Conservation (phyloP, 2,329 filamentous ascomycete species). For the Colletotrichum horii region DNA sequence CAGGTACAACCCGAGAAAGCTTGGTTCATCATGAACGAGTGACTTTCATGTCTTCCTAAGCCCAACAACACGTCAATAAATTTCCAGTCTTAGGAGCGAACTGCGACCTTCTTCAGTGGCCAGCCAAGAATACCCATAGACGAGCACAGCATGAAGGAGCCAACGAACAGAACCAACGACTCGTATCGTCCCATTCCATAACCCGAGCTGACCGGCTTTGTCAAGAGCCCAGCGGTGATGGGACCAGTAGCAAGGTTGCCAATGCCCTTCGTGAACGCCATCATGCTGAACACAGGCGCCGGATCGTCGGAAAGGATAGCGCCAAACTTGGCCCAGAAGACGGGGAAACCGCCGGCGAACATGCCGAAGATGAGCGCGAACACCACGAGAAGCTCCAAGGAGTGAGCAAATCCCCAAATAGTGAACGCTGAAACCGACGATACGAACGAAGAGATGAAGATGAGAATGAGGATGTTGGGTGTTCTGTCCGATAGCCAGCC, state of each 20-base stretch:
- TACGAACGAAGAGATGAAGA: conserved; percentile 45
- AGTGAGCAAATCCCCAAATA: conserved; percentile 58
- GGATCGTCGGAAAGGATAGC: conserved; percentile 31
- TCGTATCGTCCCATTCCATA: conserved; percentile 16
- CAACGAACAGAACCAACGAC: conserved; percentile 13
- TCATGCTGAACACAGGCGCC: conserved; percentile 28
- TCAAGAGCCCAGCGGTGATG: conserved; percentile 26
- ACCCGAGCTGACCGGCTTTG: conserved; percentile 1
- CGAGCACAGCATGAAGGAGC: conserved; percentile 15
- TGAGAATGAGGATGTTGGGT: conserved; percentile 50
- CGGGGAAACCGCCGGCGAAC: conserved; percentile 50
- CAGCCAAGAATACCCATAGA: conserved; percentile 13
- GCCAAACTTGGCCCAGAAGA: conserved; percentile 32
- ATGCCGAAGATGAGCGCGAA: conserved; percentile 63
- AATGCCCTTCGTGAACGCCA: conserved; percentile 33
- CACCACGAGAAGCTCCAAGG: conserved; percentile 47
- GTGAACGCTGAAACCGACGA: conserved; percentile 54
- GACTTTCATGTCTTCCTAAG: neutral
- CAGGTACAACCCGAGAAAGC: neutral
- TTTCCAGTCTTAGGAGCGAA: neutral
- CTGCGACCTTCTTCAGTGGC: neutral
- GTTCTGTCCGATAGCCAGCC: conserved; percentile 51
- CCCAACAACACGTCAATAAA: neutral
- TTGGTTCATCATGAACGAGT: neutral
- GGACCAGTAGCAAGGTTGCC: conserved; percentile 31